A percentile compares a stretch with the other conserved stretches of the same genome.
Conservation (phyloP, 176 grass and related monocot species). For the Chrysopogon serrulatus region DNA sequence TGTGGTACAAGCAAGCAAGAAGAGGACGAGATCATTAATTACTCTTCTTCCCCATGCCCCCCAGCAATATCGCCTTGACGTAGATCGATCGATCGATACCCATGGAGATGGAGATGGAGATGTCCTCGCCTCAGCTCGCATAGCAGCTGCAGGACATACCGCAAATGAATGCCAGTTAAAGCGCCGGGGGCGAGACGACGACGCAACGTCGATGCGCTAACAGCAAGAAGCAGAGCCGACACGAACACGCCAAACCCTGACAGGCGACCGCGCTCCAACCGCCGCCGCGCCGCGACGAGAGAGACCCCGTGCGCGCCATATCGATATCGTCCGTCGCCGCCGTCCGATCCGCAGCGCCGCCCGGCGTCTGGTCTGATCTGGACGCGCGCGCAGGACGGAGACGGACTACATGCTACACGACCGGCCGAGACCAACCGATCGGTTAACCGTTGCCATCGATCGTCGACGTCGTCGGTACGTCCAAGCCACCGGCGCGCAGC, state of each 20-base stretch:
- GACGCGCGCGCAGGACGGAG: too few species aligned
- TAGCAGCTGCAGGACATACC: too few species aligned
- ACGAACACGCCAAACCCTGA: constrained; percentile 17
- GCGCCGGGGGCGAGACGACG: too few species aligned
- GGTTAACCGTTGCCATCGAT: constrained; percentile 1
- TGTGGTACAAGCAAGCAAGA: neutral
- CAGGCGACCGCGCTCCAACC: neutral
- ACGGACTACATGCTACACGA: neutral
- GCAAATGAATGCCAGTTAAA: too few species aligned
- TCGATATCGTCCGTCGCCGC: neutral
- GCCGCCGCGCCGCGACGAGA: neutral
- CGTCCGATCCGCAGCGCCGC: neutral
- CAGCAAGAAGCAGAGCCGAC: neutral
- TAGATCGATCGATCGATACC: neutral
- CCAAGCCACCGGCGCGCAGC: neutral
- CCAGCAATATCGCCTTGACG: neutral
- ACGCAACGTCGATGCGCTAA: constrained; percentile 20
- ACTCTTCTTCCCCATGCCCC: neutral
- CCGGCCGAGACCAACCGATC: neutral
- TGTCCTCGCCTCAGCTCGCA: too few species aligned
- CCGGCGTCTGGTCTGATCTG: neutral
- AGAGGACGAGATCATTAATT: neutral
- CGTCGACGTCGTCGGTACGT: neutral
- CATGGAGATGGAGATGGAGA: too few species aligned
- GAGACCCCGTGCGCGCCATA: neutral